These are phyloP conservation scores for Candida patagonica DNA, from an alignment of 805 yeast genomes.

Conservation along the genomic window DNA sequence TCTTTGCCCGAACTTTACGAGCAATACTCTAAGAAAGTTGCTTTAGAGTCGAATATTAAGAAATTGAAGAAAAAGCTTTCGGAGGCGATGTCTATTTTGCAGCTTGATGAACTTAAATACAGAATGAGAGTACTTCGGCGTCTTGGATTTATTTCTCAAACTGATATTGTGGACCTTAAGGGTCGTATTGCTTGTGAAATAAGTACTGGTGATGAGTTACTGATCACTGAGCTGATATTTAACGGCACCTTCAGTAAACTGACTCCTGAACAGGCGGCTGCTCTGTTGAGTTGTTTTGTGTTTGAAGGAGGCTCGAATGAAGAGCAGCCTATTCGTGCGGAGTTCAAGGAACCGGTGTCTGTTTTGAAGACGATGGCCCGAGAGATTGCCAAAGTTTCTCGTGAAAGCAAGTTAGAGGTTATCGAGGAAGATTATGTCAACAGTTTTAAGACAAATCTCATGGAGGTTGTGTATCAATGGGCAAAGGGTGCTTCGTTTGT, in stretches of 20 bases:
- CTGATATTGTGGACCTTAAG: conserved; percentile 89
- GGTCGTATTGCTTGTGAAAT: conserved; percentile 98
- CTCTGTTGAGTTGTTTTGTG: conserved; percentile 86
- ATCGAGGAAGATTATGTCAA: conserved; percentile 90
- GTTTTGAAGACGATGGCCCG: conserved; percentile 85
- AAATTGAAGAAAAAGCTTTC: conserved; percentile 52
- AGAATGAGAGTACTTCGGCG: conserved; percentile 90
- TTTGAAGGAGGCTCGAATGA: conserved; percentile 89
- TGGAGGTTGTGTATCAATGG: conserved; percentile 98
- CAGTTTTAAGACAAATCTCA: conserved; percentile 81
- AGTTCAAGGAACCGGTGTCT: conserved; percentile 84
- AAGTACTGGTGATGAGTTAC: conserved; percentile 65
- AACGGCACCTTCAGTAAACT: conserved; percentile 91
- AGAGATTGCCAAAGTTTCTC: conserved; percentile 79
- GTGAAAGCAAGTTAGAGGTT: conserved; percentile 82
- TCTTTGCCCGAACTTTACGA: conserved; percentile 55
- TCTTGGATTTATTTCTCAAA: conserved; percentile 71
- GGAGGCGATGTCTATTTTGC: conserved; percentile 86
- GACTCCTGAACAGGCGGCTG: conserved; percentile 84
- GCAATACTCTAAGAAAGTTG: conserved; percentile 56
- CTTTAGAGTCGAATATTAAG: conserved; percentile 49
- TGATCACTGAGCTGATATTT: conserved; percentile 89
- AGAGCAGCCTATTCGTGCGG: conserved; percentile 81
- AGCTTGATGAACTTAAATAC: conserved; percentile 85
- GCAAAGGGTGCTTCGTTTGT: conserved; percentile 93